Base-by-base conservation (phyloP, 768 basidiomycete genomes). In the Boletus insuetus region DNA sequence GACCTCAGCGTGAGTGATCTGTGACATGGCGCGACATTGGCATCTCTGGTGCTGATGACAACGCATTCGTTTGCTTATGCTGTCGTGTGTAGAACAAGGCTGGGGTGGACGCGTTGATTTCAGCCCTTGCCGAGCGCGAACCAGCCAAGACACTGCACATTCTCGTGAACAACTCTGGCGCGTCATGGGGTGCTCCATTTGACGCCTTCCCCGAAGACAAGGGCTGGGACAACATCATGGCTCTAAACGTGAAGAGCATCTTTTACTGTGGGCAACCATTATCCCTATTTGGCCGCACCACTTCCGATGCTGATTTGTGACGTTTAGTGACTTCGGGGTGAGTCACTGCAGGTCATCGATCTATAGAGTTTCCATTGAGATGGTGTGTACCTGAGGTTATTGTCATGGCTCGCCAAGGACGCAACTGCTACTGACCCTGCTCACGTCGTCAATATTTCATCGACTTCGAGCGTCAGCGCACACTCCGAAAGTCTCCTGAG, bases 161-260 rank as follows among this genome's bases (percentile, higher is more conserved):
- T 49, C 81, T 94, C 7, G 81, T 94, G 42, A 93, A 91, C 70
- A 93, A 92, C 70, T 87, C 87, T 10, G 91, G 91, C 8, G 83
- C 82, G 26, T 79, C 87, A 17, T 92, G 90, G 91, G 90, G 88
- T 17, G 83, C 85, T 9, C 77, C 83, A 0, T 89, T 79, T 66
- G 74, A 81, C 11, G 77, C 85, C 59, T 82, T 89, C 58, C 89
- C 90, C 0, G 91, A 93, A 70, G 83, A 83, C 60, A 85, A 84
- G 60, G 91, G 92, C 1, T 94, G 92, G 92, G 91, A 94, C 59
- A 85, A 86, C 35, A 77, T 94, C 38, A 81, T 93, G 67, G 81
- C 82, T 20, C 82, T 93, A 37, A 94, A 94, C 64, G 90, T 94
- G 49, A 94, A 94, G 75, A 84, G 84, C 55, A 76, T 89, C 41